Base-by-base conservation (phyloP, 2,329 filamentous ascomycete species). In the Oidium heveae region DNA sequence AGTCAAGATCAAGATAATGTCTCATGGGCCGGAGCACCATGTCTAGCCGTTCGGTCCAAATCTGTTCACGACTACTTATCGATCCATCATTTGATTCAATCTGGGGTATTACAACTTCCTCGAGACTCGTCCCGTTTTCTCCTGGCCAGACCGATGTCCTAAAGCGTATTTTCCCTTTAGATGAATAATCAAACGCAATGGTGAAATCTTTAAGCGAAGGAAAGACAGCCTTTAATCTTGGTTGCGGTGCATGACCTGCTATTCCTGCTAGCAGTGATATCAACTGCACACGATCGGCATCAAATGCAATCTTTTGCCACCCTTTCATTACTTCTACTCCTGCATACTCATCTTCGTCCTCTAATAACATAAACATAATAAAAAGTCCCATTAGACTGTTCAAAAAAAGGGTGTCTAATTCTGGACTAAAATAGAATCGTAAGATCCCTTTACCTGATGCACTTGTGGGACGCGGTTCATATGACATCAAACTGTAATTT, bases 341-440 rank as follows among this genome's bases (percentile, higher is more conserved):
- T 1, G 57, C 56, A 22, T 61, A 60, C 18, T 60, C 57, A 16
- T 60, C 50, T 12, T 62, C 57, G 15, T 61, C 61, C 16, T 64
- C 63, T 8, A 64, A 52, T 0, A 64, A 49, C 51, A 64, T 62
- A 52, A 63, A 63, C 59, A 63, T 61, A 55, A 64, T 61, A 20
- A 64, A 63, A 13, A 64, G 51, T 4, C 62, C 62, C 58, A 63
- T 64, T 12, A 63, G 52, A 28, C 58, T 60, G 41, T 64, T 64
- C 9, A 64, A 43, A 15, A 64, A 58, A 4, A 64, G 53, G 1
- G 62, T 64, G 52, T 64, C 63, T 28, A 58, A 36, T 9, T 57
- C 52, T 0, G 63, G 63, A 36, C 55, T 56, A 55, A 64, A 64
- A 53, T 63, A 64, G 43, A 64, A 64, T 10, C 61, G 56, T n/a